Conservation (phyloP, 2,329 filamentous ascomycete species). For the Claviceps capensis region DNA sequence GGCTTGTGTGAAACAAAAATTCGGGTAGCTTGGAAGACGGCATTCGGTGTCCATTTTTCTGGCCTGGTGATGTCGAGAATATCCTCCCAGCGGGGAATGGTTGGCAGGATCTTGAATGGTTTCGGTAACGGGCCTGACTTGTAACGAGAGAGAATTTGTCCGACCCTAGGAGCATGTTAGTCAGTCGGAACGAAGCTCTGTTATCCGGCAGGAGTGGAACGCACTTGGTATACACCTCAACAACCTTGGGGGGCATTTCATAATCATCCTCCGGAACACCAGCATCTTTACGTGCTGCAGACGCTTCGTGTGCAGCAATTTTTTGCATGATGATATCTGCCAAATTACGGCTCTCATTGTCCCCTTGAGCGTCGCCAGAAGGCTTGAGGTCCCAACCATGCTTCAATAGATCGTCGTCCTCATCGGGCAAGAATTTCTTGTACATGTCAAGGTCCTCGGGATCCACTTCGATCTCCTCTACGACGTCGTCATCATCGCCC, state of each 20-base stretch:
- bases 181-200: not conserved
- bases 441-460: constrained; percentile 82
- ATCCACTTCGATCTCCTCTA: constrained; percentile 67
- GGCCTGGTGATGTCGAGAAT: constrained; percentile 76
- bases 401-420: constrained; percentile 60
- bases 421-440: constrained; percentile 70
- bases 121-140: constrained; percentile 95
- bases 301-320: constrained; percentile 81
- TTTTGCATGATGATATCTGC: constrained; percentile 89
- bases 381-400: constrained; percentile 42
- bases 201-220: constrained; percentile 9
- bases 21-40: constrained; percentile 76
- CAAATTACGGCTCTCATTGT: constrained; percentile 56
- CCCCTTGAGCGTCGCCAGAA: constrained; percentile 29
- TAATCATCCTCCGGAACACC: constrained; percentile 62
- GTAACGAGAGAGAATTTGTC: constrained; percentile 78
- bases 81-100: constrained; percentile 80
- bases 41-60: constrained; percentile 58
- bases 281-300: constrained; percentile 31
- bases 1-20: constrained; percentile 85
- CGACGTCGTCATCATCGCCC: constrained; percentile 64
- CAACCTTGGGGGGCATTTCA: constrained; percentile 77
- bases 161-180: constrained; percentile 43
- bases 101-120: constrained; percentile 92
- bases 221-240: constrained; percentile 86